Percentiles rank a stretch among this genome's conserved stretches.
Conservation (phyloP, 2,329 filamentous ascomycete genomes). For the Diaporthe sp. region DNA sequence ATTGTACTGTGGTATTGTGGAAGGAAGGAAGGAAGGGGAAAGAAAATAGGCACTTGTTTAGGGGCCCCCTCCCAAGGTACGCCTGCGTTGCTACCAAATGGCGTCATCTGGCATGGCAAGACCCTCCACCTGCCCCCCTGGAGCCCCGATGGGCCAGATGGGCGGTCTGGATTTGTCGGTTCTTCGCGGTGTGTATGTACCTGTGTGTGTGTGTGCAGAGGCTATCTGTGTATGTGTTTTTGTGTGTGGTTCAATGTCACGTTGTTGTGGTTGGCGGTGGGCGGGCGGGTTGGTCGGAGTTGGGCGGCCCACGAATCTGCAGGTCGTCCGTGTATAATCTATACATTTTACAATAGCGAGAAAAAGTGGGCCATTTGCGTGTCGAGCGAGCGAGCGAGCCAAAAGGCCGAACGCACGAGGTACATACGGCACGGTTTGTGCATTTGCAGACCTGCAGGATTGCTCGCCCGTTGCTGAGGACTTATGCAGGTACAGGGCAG, state of each 20-base stretch:
- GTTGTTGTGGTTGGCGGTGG: slow-evolving; percentile 21
- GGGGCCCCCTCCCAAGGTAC: background rate
- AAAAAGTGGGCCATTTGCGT: background rate
- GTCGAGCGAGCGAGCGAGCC: slow-evolving; percentile 8
- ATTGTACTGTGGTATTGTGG: background rate
- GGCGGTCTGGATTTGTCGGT: slow-evolving; percentile 21
- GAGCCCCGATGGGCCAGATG: background rate
- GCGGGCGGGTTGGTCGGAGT: background rate
- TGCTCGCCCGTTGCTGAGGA: slow-evolving; percentile 9
- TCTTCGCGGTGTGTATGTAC: background rate
- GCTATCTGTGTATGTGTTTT: background rate
- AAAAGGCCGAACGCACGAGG: slow-evolving; percentile 35
- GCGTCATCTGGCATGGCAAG: slow-evolving; percentile 28
- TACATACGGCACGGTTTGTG: background rate
- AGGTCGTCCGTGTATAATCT: background rate
- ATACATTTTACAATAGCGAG: background rate
- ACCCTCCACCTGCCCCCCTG: background rate
- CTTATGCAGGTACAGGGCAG: slow-evolving; percentile 33
- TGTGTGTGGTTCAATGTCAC: background rate
- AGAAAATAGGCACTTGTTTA: background rate
- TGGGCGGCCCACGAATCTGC: slow-evolving; percentile 5
- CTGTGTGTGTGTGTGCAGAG: background rate
- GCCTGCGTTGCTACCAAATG: slow-evolving; percentile 24
- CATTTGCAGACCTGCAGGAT: background rate
- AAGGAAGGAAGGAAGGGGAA: background rate